phyloP scores from a whole-genome alignment of 352 stramenopile species.

The Globisporangium middletonii region DNA sequence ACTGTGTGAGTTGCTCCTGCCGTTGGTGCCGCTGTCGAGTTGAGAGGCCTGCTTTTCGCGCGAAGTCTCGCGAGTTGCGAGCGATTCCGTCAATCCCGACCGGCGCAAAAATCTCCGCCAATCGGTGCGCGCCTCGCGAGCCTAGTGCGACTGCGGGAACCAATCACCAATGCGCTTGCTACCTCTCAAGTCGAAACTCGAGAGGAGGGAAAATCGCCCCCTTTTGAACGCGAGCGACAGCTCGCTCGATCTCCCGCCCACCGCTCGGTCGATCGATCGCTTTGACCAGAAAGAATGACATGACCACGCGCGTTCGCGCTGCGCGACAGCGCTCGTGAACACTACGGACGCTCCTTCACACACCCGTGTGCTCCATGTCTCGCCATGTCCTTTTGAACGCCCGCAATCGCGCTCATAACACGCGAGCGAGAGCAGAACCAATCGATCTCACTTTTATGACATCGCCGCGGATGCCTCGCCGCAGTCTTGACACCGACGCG shows the following conservation, averaged over 20 bases:
- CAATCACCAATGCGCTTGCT: background rate
- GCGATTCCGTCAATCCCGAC: background rate
- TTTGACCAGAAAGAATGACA: conserved; percentile 10
- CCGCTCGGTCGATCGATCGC: background rate
- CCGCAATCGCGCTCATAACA: background rate
- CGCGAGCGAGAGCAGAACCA: background rate
- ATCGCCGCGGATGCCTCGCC: background rate
- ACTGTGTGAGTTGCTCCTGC: conserved; percentile 6
- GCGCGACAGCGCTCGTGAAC: background rate
- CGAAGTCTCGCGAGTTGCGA: background rate
- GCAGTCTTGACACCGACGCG: background rate
- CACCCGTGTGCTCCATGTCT: background rate
- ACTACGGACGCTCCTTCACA: background rate
- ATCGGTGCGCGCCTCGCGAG: background rate
- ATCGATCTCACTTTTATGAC: conserved; percentile 17
- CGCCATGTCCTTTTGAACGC: background rate
- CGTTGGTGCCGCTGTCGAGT: background rate
- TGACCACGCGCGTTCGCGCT: background rate
- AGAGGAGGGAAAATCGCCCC: background rate
- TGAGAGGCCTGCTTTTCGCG: background rate
- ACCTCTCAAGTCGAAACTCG: background rate
- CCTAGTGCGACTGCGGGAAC: background rate
- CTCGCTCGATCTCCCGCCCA: background rate
- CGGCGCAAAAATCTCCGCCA: background rate
- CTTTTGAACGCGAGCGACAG: background rate